Conservation (phyloP, 73 alveolate genomes). For the Halteria grandinella region DNA sequence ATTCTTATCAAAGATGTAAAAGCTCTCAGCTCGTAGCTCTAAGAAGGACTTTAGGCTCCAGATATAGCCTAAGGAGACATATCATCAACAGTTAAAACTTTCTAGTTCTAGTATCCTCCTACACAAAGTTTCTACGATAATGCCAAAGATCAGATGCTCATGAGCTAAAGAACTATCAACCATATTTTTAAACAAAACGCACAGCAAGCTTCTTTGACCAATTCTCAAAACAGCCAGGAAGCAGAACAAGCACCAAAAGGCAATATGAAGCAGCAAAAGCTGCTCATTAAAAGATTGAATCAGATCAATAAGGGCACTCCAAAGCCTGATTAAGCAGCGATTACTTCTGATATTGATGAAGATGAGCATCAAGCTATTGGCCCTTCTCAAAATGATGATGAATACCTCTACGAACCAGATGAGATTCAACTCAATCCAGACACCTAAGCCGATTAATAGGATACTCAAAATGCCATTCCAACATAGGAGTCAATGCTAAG, state of each 20-base stretch:
- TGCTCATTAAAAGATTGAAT: not conserved
- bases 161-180: not conserved
- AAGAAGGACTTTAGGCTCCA: not conserved
- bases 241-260: not conserved
- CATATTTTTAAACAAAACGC: not conserved
- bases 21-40: too few species aligned
- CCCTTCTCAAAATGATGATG: not conserved
- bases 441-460: not conserved
- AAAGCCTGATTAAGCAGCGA: not conserved
- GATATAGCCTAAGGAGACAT: not conserved
- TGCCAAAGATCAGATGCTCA: conserved; percentile 1
- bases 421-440: not conserved
- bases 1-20: too few species aligned
- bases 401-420: not conserved
- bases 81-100: not conserved
- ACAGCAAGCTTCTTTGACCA: not conserved
- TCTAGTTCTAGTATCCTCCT: conserved; percentile 3
- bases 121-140: not conserved
- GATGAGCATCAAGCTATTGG: not conserved
- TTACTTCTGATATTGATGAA: conserved; percentile 8
- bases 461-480: not conserved
- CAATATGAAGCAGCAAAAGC: not conserved
- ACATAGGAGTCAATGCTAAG: not conserved
- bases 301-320: not conserved
- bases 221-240: not conserved